Evolutionary conservation across 495 filamentous ascomycete genomes (phyloP).

Genomic region (Niebla homalea): DNA sequence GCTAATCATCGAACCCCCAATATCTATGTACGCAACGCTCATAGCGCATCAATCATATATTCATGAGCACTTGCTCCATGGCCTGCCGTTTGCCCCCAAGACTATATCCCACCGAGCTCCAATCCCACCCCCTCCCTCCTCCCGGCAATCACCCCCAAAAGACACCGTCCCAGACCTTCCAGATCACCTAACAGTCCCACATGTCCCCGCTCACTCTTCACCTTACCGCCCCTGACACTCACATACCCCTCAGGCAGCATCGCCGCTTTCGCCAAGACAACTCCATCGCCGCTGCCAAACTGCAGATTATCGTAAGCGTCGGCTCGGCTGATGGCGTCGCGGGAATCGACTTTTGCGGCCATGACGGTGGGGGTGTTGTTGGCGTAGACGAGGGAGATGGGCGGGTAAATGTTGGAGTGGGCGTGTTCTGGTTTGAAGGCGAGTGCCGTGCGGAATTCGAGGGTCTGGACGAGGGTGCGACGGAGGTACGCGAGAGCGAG

Average conservation of each 20-base stretch:
- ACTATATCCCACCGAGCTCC: neutral
- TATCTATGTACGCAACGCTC: no score
- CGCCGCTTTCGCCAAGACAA: constrained; percentile 71
- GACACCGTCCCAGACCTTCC: constrained; percentile 61
- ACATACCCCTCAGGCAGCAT: constrained; percentile 77
- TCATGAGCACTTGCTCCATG: neutral
- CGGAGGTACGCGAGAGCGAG: constrained; percentile 57
- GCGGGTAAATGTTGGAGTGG: constrained; percentile 60
- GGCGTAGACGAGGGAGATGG: constrained; percentile 73
- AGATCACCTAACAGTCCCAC: constrained; percentile 77
- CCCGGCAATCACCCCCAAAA: constrained; percentile 51
- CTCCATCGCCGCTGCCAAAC: constrained; percentile 81
- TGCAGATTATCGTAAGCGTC: constrained; percentile 81
- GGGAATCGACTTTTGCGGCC: constrained; percentile 55
- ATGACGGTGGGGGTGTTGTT: constrained; percentile 78
- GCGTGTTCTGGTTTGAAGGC: constrained; percentile 45
- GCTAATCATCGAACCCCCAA: no score
- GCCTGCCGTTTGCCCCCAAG: neutral
- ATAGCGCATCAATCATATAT: no score
- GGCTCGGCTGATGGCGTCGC: constrained; percentile 53
- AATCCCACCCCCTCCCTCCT: constrained; percentile 51
- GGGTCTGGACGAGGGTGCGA: constrained; percentile 58
- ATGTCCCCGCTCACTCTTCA: constrained; percentile 75
- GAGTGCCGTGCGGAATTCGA: constrained; percentile 62
- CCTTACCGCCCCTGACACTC: constrained; percentile 52